A percentile compares a stretch with the other conserved stretches of the same genome.
Conservation (phyloP, 2,329 filamentous ascomycete genomes). For the Knufia petricola region DNA sequence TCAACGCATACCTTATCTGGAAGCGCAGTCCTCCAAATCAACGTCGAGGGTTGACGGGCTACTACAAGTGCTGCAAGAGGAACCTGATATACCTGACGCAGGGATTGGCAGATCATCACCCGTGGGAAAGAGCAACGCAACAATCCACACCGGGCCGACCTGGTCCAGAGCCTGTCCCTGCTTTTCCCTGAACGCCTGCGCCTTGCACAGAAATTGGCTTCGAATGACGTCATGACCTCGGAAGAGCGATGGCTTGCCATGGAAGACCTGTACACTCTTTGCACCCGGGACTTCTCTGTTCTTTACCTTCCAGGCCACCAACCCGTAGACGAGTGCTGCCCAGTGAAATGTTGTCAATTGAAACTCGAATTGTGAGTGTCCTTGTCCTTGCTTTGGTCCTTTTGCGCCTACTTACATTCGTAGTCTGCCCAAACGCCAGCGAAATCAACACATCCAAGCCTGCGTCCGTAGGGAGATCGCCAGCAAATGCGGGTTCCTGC, state of each 20-base stretch:
- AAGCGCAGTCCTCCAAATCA: too few relatives aligned
- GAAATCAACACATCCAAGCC: constrained; percentile 13
- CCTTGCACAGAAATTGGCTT: constrained; percentile 9
- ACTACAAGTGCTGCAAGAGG: too few relatives aligned
- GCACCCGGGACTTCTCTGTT: constrained; percentile 6
- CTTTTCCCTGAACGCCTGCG: constrained; percentile 12
- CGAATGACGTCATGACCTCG: neutral
- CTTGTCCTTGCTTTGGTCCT: neutral
- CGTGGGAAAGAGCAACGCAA: constrained; percentile 11
- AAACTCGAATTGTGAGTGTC: constrained; percentile 3
- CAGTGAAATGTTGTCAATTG: neutral
- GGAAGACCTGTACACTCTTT: constrained; percentile 10
- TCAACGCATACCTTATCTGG: too few relatives aligned
- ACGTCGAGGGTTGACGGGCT: too few relatives aligned
- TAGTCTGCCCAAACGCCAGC: constrained; percentile 11
- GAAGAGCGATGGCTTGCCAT: constrained; percentile 11
- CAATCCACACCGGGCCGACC: constrained; percentile 4
- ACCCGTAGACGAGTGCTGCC: constrained; percentile 7
- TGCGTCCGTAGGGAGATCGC: constrained; percentile 12
- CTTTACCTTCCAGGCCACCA: constrained; percentile 11
- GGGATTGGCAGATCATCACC: constrained; percentile 14
- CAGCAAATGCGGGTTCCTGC: neutral
- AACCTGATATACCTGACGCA: constrained; percentile 2
- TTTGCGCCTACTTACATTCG: neutral
- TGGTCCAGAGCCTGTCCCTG: constrained; percentile 8